Conservation (phyloP, 208 protist genomes). For the Crithidia sp. region DNA sequence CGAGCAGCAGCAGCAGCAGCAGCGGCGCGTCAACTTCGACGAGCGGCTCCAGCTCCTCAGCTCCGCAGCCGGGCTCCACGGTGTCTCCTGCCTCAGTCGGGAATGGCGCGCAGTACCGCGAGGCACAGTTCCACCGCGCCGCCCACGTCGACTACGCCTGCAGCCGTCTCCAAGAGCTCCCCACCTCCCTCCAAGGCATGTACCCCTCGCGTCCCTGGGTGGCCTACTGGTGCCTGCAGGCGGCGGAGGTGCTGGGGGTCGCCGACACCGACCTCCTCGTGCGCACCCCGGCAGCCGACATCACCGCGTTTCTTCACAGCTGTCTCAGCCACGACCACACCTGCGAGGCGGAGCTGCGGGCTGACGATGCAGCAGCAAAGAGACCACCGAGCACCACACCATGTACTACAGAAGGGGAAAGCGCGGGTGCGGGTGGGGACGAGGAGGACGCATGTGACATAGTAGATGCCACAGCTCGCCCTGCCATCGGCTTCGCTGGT, state of each 20-base stretch:
- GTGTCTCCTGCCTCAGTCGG: neutral
- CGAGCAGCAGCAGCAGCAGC: neutral
- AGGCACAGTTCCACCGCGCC: conserved; percentile 12
- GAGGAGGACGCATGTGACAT: neutral
- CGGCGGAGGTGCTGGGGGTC: conserved; percentile 73
- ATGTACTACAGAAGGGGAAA: too few relatives aligned
- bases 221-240: conserved; percentile 81
- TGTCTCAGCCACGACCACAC: conserved; percentile 49
- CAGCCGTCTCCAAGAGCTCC: conserved; percentile 28
- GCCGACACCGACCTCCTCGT: conserved; percentile 46
- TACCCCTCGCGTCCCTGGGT: conserved; percentile 81
- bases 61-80: too few relatives aligned
- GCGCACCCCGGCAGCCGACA: conserved; percentile 36
- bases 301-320: conserved; percentile 56
- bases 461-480: neutral
- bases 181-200: conserved; percentile 30
- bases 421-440: neutral
- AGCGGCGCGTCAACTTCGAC: neutral
- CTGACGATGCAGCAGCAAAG: neutral
- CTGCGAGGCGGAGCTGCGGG: conserved; percentile 20
- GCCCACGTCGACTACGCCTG: conserved; percentile 48
- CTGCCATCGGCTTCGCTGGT: conserved; percentile 82
- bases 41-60: neutral
- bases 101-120: neutral
- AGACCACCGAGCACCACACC: neutral